Conservation (phyloP, 768 basidiomycete species). For the Rhodotorula diobovata region DNA sequence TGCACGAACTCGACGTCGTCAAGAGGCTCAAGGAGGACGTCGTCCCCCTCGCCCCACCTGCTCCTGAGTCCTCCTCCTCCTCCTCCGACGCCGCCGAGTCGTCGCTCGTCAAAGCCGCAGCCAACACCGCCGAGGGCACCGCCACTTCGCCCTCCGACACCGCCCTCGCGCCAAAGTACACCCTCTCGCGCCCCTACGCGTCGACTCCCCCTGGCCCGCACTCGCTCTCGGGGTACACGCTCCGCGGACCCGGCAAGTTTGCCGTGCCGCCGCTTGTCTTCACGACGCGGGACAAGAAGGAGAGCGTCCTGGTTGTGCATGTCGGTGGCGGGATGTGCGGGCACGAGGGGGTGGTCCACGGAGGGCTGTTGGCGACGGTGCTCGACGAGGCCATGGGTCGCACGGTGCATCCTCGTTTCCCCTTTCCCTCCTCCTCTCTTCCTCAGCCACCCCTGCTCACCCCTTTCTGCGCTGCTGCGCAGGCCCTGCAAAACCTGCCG, state of each 20-base stretch:
- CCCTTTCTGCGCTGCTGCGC: neutral
- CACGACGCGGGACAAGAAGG: slow-evolving; percentile 67
- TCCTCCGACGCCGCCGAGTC: too few relatives aligned
- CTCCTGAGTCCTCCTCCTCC: neutral
- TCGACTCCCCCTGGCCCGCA: slow-evolving; percentile 74
- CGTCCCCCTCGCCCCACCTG: slow-evolving; percentile 1
- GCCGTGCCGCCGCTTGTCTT: slow-evolving; percentile 74
- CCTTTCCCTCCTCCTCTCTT: slow-evolving; percentile 14
- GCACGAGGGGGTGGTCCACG: slow-evolving; percentile 74
- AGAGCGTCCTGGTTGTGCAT: slow-evolving; percentile 68
- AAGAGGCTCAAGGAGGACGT: slow-evolving; percentile 53
- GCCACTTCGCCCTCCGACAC: slow-evolving; percentile 4
- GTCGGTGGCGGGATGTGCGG: slow-evolving; percentile 80
- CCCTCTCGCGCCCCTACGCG: slow-evolving; percentile 59
- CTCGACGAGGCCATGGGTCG: slow-evolving; percentile 76
- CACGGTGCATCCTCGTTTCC: slow-evolving; percentile 56
- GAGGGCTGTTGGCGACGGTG: slow-evolving; percentile 82
- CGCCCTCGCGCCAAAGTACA: slow-evolving; percentile 54
- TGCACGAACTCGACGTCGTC: slow-evolving; percentile 65
- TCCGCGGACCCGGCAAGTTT: slow-evolving; percentile 82
- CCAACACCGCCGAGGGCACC: slow-evolving; percentile 44
- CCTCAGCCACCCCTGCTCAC: neutral
- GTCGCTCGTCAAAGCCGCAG: too few relatives aligned
- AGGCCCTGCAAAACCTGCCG: slow-evolving; percentile 82
- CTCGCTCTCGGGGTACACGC: slow-evolving; percentile 72